Evolutionary conservation across 2,329 filamentous ascomycete genomes (phyloP), one percentile per base, ranked within the genome.

Genomic region (Stagonosporopsis rhizophila): DNA sequence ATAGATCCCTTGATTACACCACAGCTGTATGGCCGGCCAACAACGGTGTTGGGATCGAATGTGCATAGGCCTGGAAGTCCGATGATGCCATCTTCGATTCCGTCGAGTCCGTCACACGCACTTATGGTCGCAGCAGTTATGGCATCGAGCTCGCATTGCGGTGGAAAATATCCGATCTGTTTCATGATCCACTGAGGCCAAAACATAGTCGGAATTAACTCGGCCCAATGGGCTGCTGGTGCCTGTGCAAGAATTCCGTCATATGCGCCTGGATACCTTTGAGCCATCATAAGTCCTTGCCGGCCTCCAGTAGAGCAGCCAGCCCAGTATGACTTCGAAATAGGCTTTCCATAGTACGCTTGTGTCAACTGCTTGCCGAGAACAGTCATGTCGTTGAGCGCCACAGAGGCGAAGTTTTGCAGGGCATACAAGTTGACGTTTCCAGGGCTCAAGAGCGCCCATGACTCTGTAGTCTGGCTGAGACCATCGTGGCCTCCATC

Each of bases 281-380:
- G 70, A 5, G 70, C 71, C 23, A 73, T 34, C 50, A 63, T 62
- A 28, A 65, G 56, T 1, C 70, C 74, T 42, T 76, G 71, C 8
- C 73, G 55, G 7, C 73, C 73, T 22, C 71, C 71, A 19, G 68
- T 61, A 1, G 73, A 75, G 52, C 74, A 75, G 56, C 67, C 72
- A 41, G 59, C 68, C 64, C 67, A 75, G 57, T 75, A 74, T 4
- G 71, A 74, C 45, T 71, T 73, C 8, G 57, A 54, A 0, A 73
- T 64, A 4, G 55, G 8, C 27, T 66, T 25, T 4, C 71, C 68
- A 40, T 77, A 77, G 52, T 66, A 65, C 64, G 6, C 62, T 35
- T 53, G 60, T 6, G 46, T 49, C 30, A 66, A 14, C 9, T 49
- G 40, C 17, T 60, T 57, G 12, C 49, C 54, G 12, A 54, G 28